These are phyloP conservation scores for Cnidoscolus chayamansa DNA, from an alignment of 441 rosid species.

Conservation along the genomic window DNA sequence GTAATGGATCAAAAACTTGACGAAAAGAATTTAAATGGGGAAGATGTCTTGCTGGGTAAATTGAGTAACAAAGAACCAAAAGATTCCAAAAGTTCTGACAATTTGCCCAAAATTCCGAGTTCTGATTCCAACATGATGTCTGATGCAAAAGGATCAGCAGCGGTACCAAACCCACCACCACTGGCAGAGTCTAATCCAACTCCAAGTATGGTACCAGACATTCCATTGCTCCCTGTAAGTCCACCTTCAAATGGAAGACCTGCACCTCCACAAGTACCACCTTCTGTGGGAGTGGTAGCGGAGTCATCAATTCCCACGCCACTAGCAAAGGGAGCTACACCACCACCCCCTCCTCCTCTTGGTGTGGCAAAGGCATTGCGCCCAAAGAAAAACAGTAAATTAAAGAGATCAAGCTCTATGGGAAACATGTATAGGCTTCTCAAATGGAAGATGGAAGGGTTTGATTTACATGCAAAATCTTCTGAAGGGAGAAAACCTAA, in stretches of 20 bases:
- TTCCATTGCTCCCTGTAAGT: neutral
- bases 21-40: slow-evolving; percentile 10
- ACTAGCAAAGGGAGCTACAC: slow-evolving; percentile 33
- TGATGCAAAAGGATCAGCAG: neutral
- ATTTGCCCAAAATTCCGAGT: neutral
- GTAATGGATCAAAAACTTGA: slow-evolving; percentile 12
- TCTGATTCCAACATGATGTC: slow-evolving; percentile 2
- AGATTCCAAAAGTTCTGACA: neutral
- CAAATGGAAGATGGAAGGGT: slow-evolving; percentile 67
- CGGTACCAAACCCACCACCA: neutral
- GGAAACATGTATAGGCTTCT: slow-evolving; percentile 57
- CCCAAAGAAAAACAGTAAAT: slow-evolving; percentile 58
- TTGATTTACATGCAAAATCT: slow-evolving; percentile 30
- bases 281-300: slow-evolving; percentile 9
- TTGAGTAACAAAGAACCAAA: neutral
- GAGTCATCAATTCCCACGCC: slow-evolving; percentile 7
- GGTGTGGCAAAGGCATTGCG: slow-evolving; percentile 43
- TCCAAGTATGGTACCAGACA: neutral
- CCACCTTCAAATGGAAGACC: neutral
- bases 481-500: slow-evolving; percentile 32
- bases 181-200: neutral
- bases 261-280: slow-evolving; percentile 14
- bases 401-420: slow-evolving; percentile 70
- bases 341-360: slow-evolving; percentile 52
- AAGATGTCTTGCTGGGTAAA: neutral